Base-by-base conservation (phyloP, 805 yeast genomes). In the Pichia cabralensis region DNA sequence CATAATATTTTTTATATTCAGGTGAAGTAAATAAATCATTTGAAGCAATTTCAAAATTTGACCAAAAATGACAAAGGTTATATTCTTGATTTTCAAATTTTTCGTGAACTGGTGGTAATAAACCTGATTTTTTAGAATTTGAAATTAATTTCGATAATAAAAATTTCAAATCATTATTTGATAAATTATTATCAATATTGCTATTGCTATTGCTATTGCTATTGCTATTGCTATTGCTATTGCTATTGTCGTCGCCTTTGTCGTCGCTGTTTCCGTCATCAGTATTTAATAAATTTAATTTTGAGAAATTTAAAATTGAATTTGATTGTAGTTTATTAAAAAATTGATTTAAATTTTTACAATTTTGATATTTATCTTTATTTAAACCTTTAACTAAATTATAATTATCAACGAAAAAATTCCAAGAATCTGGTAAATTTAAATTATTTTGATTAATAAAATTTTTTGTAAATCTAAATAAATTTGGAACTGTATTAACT, bases 1-100 rank as follows among this genome's bases (percentile, higher is more conserved):
- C 60, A 54, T 83, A 84, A 53, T 77, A 88, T 18, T 64, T 64
- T 32, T 73, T 66, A 56, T 89, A 92, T 15, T 65, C 53, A 5
- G 70, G 67, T 16, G 81, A 73, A 28, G 69, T 64, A 64, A 84
- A 88, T 14, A 88, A 55, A 46, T 79, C 86, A 2, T 86, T 71
- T 34, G 82, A 62, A 4, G 96, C 96, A 46, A 89, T 86, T 56
- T 88, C 96, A 49, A 86, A 86, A 60, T 85, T 86, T 22, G 92
- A 74, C 95, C 95, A 85, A 56, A 86, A 86, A 58, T 86, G 95
- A 47, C 92, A 80, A 43, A 81, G 45, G 50, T 80, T 84, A 56
- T 76, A 86, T 41, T 74, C 78, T 46, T 78, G 77, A 19, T 72
- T 67, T 37, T 77, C 74, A 52, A 77, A 72, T 39, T 71, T 62